phyloP scores from a whole-genome alignment of 2,329 filamentous ascomycete species.

The Aspergillus arachidicola region DNA sequence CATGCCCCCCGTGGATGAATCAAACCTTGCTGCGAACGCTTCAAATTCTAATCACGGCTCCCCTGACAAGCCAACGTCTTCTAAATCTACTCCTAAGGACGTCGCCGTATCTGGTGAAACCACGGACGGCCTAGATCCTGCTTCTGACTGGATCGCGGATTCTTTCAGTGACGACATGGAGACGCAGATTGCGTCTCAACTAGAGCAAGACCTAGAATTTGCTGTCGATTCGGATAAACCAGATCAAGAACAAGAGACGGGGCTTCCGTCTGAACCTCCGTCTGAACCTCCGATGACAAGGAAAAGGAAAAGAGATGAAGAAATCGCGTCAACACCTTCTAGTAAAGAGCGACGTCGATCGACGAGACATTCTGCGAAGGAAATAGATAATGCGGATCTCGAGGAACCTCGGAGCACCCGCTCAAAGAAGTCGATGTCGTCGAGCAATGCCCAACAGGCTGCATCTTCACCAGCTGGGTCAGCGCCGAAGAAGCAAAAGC shows the following conservation, averaged over 20 bases:
- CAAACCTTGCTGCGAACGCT: not conserved
- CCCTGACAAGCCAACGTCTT: not conserved
- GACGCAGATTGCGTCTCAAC: constrained; percentile 47
- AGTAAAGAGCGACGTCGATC: constrained; percentile 35
- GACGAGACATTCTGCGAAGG: constrained; percentile 26
- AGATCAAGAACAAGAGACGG: constrained; percentile 4
- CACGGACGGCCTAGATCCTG: not conserved
- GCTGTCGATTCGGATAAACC: constrained; percentile 34
- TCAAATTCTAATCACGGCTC: not conserved
- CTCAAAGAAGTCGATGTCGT: constrained; percentile 17
- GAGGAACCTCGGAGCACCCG: constrained; percentile 15
- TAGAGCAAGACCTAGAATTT: constrained; percentile 47
- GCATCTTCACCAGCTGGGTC: constrained; percentile 22
- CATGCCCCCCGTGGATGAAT: constrained; percentile 7
- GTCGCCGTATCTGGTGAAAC: not conserved
- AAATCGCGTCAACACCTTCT: constrained; percentile 17
- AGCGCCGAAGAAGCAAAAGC: constrained; percentile 29
- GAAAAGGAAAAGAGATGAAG: constrained; percentile 39
- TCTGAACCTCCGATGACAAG: constrained; percentile 24
- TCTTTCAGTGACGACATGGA: constrained; percentile 47
- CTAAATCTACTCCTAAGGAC: not conserved
- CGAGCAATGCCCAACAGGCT: constrained; percentile 7
- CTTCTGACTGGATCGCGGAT: constrained; percentile 30
- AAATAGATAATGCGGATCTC: constrained; percentile 12
- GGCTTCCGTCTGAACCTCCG: constrained; percentile 7